Evolutionary conservation across 2,329 filamentous ascomycete species (phyloP), one percentile per base, ranked within the genome.

Genomic region (Paraphoma sp.): DNA sequence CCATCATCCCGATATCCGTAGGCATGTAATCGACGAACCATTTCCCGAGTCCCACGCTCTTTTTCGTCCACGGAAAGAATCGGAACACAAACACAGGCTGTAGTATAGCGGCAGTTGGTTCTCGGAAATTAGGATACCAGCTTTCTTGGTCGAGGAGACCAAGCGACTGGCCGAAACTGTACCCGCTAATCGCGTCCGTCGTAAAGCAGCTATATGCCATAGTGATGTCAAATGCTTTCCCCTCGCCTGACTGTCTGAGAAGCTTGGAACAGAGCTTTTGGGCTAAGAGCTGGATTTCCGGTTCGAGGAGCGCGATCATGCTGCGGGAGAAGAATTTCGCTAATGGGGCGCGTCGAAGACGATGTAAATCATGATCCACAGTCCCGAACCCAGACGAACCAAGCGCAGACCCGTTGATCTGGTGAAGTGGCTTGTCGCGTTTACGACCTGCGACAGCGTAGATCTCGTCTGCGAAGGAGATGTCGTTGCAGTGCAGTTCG

Each of bases 291-390:
- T 65, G 61, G 23, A 71, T 54, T 12, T 67, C 64, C 2, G 68
- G 68, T 40, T 71, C 67, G 14, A 71, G 57, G 11, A 60, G 59
- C 9, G 56, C 47, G 11, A 71, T 70, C 64, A 67, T 69, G 10
- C 60, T 48, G n/a, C 61, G 63, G 0, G 73, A 76, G 59, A 78
- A 78, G 66, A 76, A 78, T 6, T 71, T 72, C 44, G 69, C 70
- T 2, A 78, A 41, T 0, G 75, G 70, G 2, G 59, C 54, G 36
- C 75, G 66, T 12, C 76, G 65, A 9, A 67, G 5, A 5, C 70
- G 69, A 56, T 78, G 76, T 4, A 75, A 54, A 5, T 72, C 69
- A 54, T 77, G 63, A 17, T 67, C 61, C 11, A 61, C 58, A 9
- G 66, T 65, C 17, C 62, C 64, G 33, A 71, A 69, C 3, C 67